Conservation (phyloP, 1,139 yeast species). For the Yamadazyma oceani region DNA sequence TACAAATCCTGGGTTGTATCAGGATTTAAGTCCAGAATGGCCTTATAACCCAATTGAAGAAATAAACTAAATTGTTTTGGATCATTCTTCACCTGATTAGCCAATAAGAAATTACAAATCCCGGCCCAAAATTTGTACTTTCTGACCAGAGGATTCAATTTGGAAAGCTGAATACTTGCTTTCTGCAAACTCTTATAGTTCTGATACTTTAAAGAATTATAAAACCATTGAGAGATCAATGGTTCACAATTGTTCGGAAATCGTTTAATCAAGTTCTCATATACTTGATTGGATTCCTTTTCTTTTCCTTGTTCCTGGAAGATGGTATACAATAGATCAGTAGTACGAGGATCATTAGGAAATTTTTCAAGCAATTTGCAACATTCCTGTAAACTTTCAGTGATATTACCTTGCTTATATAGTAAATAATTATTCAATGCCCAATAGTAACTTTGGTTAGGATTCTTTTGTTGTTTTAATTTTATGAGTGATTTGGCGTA, state of each 20-base stretch:
- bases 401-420: conserved; percentile 41
- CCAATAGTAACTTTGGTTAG: conserved; percentile 53
- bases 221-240: conserved; percentile 51
- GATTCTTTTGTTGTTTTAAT: conserved; percentile 53
- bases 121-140: conserved; percentile 50
- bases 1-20: conserved; percentile 58
- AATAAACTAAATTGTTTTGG: conserved; percentile 40
- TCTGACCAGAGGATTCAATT: conserved; percentile 25
- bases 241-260: conserved; percentile 44
- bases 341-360: conserved; percentile 57
- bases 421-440: conserved; percentile 50
- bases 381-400: conserved; percentile 46
- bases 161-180: conserved; percentile 43
- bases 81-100: conserved; percentile 28
- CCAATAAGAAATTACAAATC: conserved; percentile 35
- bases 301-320: conserved; percentile 34
- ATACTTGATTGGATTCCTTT: conserved; percentile 42
- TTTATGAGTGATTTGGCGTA: conserved; percentile 53
- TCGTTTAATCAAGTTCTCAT: conserved; percentile 56
- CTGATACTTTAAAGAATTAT: conserved; percentile 30
- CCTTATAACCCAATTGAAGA: conserved; percentile 55
- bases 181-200: conserved; percentile 46
- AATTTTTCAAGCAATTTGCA: conserved; percentile 39
- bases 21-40: conserved; percentile 48
- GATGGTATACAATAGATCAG: conserved; percentile 46